phyloP scores from a whole-genome alignment of 176 grass and related monocot species.

The Cenchrus americanus region DNA sequence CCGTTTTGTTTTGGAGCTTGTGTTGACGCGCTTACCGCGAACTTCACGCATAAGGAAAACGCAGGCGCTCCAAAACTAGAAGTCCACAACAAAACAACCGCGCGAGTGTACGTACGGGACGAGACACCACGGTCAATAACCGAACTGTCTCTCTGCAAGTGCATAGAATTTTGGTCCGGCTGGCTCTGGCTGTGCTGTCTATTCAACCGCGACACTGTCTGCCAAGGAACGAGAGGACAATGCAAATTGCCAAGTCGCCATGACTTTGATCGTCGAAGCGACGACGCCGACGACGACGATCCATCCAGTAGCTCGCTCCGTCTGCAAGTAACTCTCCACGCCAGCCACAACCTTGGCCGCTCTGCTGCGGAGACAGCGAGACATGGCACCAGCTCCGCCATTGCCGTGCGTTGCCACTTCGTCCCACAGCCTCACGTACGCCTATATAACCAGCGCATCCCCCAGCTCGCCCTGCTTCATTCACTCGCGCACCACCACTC shows the following conservation, averaged over 20 bases:
- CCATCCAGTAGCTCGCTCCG: neutral
- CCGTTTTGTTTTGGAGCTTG: neutral
- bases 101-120: neutral
- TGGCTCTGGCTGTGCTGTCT: neutral
- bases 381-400: conserved; percentile 23
- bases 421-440: conserved; percentile 17
- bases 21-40: neutral
- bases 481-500: conserved; percentile 1
- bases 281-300: neutral
- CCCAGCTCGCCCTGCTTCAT: neutral
- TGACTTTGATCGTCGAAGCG: conserved; percentile 6
- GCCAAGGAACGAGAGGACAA: neutral
- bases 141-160: neutral
- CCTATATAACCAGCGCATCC: conserved; percentile 38
- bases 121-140: conserved; percentile 21
- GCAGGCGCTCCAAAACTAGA: neutral
- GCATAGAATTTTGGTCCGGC: too few species aligned
- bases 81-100: neutral
- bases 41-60: neutral
- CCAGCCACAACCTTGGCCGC: conserved; percentile 43
- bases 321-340: neutral
- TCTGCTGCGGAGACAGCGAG: neutral
- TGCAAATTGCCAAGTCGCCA: neutral
- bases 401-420: neutral
- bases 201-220: conserved; percentile 18